Evolutionary conservation across 1,284 basidiomycete species (phyloP), one percentile per base, ranked within the genome.

Genomic region (Lentinus polychrous): DNA sequence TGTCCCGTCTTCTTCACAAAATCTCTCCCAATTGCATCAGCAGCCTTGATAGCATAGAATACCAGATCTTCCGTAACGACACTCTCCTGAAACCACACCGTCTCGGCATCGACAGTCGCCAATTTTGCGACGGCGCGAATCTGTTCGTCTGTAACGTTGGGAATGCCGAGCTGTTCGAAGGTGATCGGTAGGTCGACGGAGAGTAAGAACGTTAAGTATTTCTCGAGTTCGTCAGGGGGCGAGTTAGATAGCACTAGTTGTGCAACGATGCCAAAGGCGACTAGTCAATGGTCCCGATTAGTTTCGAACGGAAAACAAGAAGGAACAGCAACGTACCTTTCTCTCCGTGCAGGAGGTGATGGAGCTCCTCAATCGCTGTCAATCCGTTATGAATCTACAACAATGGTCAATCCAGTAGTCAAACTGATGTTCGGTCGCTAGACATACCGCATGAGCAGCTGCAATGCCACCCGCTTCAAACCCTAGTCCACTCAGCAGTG

Each of bases 391-490:
- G 64, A 50, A 66, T 65, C 64, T 65, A 39, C 11, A 11, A n/a
- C 2, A 10, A 31, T 31, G 24, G 49, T 37, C n/a, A 48, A 38
- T 14, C 20, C 5, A 17, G 14, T 5, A 37, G 10, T 4, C 17
- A 37, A 6, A 5, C 17, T 5, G 12, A 7, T 15, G 15, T 20
- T 8, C 10, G 17, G 34, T 31, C 11, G 15, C 11, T 10, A 40
- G 7, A 54, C 63, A 46, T 48, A 65, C 64, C 20, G 63, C 63
- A 52, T 66, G 65, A 7, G 65, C 65, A 3, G 65, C 65, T 15
- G 65, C 65, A 5, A 66, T 52, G 2, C 65, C 65, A 3, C 65
- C 65, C 15, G 61, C 63, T 53, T 66, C 65, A 50, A 65, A 65
- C 18, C 65, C 64, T 17, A 66, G 49, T 4, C 65, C 64, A 6